Conservation (phyloP, 2,329 filamentous ascomycete species). For the Penicillium sp. region DNA sequence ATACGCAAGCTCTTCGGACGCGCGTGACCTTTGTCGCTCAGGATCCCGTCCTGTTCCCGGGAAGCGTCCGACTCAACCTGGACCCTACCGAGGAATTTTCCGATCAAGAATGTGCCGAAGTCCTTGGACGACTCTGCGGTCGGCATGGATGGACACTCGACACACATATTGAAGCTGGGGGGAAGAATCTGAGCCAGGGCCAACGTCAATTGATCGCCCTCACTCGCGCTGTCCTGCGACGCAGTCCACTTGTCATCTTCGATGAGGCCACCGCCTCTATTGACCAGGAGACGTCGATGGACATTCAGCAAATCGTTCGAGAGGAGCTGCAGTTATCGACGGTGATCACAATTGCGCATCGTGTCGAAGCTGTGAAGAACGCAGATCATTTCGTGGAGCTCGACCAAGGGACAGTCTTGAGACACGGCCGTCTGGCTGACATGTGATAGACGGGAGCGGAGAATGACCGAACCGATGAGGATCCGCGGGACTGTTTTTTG, state of each 20-base stretch:
- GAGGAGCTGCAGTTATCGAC: constrained; percentile 42
- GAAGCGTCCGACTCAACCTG: constrained; percentile 56
- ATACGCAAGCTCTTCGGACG: constrained; percentile 54
- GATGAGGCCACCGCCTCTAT: constrained; percentile 63
- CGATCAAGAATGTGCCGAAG: constrained; percentile 49
- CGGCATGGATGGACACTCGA: constrained; percentile 52
- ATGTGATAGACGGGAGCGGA: constrained; percentile 3
- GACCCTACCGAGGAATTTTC: constrained; percentile 55
- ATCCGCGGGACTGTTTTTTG: not conserved
- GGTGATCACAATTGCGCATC: constrained; percentile 61
- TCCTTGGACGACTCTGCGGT: constrained; percentile 50
- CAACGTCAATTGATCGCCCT: constrained; percentile 61
- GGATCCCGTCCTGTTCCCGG: constrained; percentile 60
- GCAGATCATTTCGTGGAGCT: constrained; percentile 53
- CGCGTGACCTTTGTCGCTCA: constrained; percentile 63
- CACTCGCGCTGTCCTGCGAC: constrained; percentile 55
- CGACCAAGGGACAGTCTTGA: constrained; percentile 44
- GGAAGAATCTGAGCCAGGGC: constrained; percentile 58
- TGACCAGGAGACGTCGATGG: constrained; percentile 55
- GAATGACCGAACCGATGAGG: no score
- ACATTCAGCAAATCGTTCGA: constrained; percentile 34
- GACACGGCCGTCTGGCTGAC: constrained; percentile 26
- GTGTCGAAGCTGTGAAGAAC: constrained; percentile 55
- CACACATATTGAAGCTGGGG: constrained; percentile 55
- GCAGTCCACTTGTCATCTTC: constrained; percentile 58